These are phyloP conservation scores for Lupinus albus DNA, from an alignment of 306 rosid species.

Conservation along the genomic window DNA sequence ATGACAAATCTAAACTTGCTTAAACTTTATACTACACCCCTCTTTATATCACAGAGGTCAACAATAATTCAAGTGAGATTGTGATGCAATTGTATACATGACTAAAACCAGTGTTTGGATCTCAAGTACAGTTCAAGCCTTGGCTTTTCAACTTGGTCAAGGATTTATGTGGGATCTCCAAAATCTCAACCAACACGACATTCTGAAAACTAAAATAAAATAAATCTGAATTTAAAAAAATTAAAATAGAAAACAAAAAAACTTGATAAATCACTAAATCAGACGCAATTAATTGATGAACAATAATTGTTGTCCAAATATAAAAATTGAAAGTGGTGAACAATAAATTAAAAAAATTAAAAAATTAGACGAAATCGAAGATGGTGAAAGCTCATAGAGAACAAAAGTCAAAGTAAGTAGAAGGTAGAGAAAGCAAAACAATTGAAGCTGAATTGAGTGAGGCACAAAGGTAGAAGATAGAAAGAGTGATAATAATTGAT, in stretches of 20 bases:
- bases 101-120: background rate
- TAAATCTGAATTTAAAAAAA: no score
- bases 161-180: slow-evolving; percentile 12
- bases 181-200: background rate
- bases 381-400: background rate
- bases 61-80: background rate
- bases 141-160: background rate
- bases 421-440: background rate
- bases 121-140: slow-evolving; percentile 19
- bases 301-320: background rate
- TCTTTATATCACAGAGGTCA: background rate
- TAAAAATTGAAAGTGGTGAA: background rate
- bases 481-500: background rate
- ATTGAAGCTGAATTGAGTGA: background rate
- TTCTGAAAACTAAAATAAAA: background rate
- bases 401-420: slow-evolving; percentile 22
- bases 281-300: background rate
- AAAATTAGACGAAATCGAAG: background rate
- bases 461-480: no score
- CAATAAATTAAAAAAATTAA: background rate
- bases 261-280: no score
- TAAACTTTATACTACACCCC: no score
- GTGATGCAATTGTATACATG: slow-evolving; percentile 11
- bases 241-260: no score
- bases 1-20: background rate